These are phyloP conservation scores for Trypanosoma melophagium DNA, from an alignment of 208 protist genomes.

Conservation along the genomic window DNA sequence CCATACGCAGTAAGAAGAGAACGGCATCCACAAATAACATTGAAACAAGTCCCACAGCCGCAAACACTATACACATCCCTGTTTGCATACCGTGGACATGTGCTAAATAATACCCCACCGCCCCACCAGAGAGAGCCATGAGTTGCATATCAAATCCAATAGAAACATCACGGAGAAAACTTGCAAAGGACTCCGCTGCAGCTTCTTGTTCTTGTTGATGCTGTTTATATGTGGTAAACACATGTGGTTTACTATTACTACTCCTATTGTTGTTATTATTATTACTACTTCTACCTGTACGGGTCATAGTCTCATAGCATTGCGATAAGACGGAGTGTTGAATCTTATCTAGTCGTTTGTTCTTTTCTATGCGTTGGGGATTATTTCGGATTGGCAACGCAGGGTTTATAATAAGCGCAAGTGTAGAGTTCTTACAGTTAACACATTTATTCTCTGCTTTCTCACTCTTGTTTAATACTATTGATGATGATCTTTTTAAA, in stretches of 20 bases:
- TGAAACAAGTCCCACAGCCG: conserved; percentile 48
- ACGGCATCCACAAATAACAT: conserved; percentile 79
- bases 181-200: conserved; percentile 40
- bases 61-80: conserved; percentile 61
- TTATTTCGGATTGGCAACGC: conserved; percentile 42
- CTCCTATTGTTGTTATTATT: background rate
- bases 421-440: background rate
- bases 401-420: conserved; percentile 62
- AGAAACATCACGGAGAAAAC: conserved; percentile 56
- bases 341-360: conserved; percentile 66
- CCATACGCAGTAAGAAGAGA: conserved; percentile 61
- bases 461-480: background rate
- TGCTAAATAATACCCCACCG: conserved; percentile 71
- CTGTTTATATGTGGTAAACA: background rate
- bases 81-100: conserved; percentile 44
- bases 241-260: background rate
- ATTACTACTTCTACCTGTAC: background rate
- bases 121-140: conserved; percentile 67
- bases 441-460: background rate
- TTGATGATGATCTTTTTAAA: background rate
- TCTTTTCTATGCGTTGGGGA: conserved; percentile 53
- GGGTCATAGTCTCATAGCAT: conserved; percentile 37
- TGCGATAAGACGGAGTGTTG: conserved; percentile 45
- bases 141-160: conserved; percentile 78
- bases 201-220: conserved; percentile 5